A percentile compares a stretch with the other conserved stretches of the same genome.
These are phyloP conservation scores for Cucurbita argyrosperma DNA, from an alignment of 306 rosid genomes.

Conservation along the genomic window DNA sequence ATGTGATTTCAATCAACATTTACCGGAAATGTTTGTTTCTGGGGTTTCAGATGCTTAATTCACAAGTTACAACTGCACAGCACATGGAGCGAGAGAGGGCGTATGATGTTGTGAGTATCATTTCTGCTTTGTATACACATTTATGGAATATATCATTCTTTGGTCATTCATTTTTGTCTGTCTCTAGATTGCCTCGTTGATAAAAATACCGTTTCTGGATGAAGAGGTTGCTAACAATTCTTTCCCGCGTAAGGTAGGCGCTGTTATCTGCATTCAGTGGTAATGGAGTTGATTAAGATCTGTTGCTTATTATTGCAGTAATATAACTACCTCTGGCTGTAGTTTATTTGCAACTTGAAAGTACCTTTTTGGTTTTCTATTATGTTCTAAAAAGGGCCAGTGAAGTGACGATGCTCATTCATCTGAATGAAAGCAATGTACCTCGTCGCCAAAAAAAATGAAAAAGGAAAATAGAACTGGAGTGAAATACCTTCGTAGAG, in stretches of 20 bases:
- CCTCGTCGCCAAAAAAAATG: not conserved
- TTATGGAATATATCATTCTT: not conserved
- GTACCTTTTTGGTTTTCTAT: not conserved
- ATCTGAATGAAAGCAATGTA: not conserved
- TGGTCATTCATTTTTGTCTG: not conserved
- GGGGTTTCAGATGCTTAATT: constrained; percentile 59
- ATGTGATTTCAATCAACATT: not conserved
- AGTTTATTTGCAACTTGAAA: not conserved
- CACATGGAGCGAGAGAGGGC: constrained; percentile 80
- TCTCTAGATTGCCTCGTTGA: constrained; percentile 49
- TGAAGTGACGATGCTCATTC: not conserved
- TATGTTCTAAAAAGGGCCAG: not conserved
- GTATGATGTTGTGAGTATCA: constrained; percentile 60
- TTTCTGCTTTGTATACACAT: not conserved
- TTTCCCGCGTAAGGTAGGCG: constrained; percentile 70
- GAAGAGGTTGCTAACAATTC: constrained; percentile 67
- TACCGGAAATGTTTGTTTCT: constrained; percentile 4
- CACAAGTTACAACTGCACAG: constrained; percentile 48
- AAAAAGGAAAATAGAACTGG: not conserved
- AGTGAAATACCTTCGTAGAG: not conserved
- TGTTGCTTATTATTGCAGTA: not conserved
- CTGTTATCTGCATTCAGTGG: not conserved
- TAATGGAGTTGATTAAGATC: not conserved
- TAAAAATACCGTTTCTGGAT: constrained; percentile 81
- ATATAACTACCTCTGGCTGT: not conserved